Conservation (phyloP, 129 eudicot species). For the Apium graveolens region DNA sequence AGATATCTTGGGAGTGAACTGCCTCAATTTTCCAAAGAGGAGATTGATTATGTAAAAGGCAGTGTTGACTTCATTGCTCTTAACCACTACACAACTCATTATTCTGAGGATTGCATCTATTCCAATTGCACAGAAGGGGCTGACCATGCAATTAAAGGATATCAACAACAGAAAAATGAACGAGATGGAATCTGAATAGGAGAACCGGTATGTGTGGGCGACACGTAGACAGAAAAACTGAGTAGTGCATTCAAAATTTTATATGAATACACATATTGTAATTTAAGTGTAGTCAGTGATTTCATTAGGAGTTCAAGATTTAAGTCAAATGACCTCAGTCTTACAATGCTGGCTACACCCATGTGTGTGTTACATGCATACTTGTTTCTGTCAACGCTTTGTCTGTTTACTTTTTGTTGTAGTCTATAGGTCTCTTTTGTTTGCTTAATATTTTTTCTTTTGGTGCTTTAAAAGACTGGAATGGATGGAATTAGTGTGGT, state of each 20-base stretch:
- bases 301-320: neutral
- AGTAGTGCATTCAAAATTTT: neutral
- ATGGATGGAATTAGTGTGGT: conserved; percentile 44
- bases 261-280: neutral
- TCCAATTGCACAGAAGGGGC: conserved; percentile 31
- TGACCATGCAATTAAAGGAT: conserved; percentile 46
- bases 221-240: neutral
- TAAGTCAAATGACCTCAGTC: neutral
- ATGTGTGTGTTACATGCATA: neutral
- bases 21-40: conserved; percentile 50
- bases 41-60: conserved; percentile 31
- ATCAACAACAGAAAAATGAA: conserved; percentile 18
- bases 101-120: conserved; percentile 56
- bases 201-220: conserved; percentile 41
- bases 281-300: neutral
- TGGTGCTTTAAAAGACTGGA: conserved; percentile 37
- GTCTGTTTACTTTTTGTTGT: neutral
- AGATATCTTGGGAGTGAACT: conserved; percentile 41
- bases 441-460: neutral
- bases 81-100: conserved; percentile 64
- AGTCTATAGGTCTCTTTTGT: neutral
- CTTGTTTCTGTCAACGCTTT: neutral
- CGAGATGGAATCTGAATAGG: conserved; percentile 68
- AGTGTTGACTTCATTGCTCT: conserved; percentile 64
- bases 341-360: neutral